Percentiles rank a stretch among this genome's conserved stretches.
Conservation (phyloP, 306 rosid genomes). For the Vicia villosa region DNA sequence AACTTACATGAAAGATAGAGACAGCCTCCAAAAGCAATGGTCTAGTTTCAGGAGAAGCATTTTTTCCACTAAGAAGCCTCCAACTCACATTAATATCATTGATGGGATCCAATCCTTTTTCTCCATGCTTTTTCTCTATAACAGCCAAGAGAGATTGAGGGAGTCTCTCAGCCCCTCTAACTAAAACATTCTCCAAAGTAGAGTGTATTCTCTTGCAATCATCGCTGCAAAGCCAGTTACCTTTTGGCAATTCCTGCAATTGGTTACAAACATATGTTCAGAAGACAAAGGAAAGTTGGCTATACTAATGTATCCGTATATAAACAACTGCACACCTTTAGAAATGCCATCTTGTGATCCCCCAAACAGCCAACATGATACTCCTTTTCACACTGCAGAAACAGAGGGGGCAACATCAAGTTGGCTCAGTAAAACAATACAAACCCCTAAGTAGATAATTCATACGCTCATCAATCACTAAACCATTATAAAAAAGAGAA, state of each 20-base stretch:
- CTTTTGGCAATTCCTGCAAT: conserved; percentile 87
- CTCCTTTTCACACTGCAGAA: conserved; percentile 88
- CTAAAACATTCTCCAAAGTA: conserved; percentile 68
- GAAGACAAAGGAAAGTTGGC: conserved; percentile 23
- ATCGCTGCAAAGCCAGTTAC: conserved; percentile 87
- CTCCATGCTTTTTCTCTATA: conserved; percentile 65
- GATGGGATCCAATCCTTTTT: conserved; percentile 51
- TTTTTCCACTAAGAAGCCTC: conserved; percentile 83
- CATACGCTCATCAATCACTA: conserved; percentile 15
- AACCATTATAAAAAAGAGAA: not conserved
- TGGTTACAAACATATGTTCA: conserved; percentile 31
- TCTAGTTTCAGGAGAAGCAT: conserved; percentile 82
- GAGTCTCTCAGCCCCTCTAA: conserved; percentile 67
- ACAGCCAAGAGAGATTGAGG: conserved; percentile 61
- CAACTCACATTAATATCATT: conserved; percentile 68
- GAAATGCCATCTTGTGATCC: conserved; percentile 89
- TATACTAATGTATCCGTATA: conserved; percentile 22
- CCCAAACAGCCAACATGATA: conserved; percentile 95
- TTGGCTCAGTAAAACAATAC: conserved; percentile 31
- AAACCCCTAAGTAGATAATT: conserved; percentile 9
- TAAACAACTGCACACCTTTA: conserved; percentile 61
- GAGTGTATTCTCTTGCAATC: conserved; percentile 75
- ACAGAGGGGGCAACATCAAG: conserved; percentile 2
- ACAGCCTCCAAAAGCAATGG: conserved; percentile 80
- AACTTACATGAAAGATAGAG: conserved; percentile 85